Evolutionary conservation across 31 red algal genomes (phyloP).

Genomic region (Endocladia muricata): DNA sequence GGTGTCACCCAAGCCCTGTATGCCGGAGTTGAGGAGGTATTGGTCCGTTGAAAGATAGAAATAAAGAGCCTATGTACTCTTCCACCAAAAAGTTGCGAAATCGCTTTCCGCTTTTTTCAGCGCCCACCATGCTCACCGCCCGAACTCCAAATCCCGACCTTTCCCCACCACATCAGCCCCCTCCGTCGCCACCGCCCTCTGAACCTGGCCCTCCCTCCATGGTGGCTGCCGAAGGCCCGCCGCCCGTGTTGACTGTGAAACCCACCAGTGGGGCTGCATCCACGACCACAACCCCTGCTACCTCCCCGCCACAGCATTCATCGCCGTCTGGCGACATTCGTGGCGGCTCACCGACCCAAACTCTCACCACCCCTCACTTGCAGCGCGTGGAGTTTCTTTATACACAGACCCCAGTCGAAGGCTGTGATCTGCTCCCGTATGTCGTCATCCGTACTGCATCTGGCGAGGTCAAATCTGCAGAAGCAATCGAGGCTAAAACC

Average conservation of each 20-base stretch:
- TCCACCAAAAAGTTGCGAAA: too few species aligned
- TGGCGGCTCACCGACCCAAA: slow-evolving; percentile 6
- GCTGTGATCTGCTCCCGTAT: slow-evolving; percentile 88
- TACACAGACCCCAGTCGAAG: slow-evolving; percentile 83
- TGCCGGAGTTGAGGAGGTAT: too few species aligned
- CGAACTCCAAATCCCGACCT: background rate
- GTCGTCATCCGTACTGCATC: slow-evolving; percentile 68
- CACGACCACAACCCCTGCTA: background rate
- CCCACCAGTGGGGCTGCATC: background rate
- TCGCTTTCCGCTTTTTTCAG: too few species aligned
- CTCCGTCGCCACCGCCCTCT: background rate
- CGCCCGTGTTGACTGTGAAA: slow-evolving; percentile 3
- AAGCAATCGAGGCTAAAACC: slow-evolving; percentile 69
- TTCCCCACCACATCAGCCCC: background rate
- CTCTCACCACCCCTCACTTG: slow-evolving; percentile 29
- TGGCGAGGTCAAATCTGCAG: slow-evolving; percentile 66
- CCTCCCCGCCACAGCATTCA: background rate
- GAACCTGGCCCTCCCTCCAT: background rate
- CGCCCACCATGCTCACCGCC: background rate
- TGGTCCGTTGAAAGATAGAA: too few species aligned
- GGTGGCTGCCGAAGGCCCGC: slow-evolving; percentile 17
- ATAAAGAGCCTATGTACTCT: too few species aligned
- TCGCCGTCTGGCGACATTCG: background rate
- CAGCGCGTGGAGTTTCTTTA: slow-evolving; percentile 77
- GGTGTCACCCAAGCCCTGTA: too few species aligned